A percentile compares a stretch with the other conserved stretches of the same genome.
These are phyloP conservation scores for Macrolepiota albuminosa DNA, from an alignment of 768 basidiomycete species.

Conservation along the genomic window DNA sequence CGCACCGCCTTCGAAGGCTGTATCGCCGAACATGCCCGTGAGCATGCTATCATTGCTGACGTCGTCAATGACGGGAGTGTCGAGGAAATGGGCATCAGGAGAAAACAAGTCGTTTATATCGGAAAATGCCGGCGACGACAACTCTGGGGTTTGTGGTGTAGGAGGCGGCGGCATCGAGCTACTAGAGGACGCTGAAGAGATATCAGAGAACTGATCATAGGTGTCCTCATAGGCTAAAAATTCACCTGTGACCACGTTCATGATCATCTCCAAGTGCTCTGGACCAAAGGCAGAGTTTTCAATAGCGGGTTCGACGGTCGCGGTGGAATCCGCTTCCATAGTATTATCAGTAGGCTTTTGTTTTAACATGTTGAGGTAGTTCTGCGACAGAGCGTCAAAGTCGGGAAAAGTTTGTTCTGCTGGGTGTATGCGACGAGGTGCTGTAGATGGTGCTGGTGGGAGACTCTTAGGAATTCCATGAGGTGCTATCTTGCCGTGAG, in stretches of 20 bases:
- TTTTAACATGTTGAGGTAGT: constrained; percentile 68
- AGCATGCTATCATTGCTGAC: constrained; percentile 11
- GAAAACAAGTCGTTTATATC: constrained; percentile 29
- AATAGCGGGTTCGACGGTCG: constrained; percentile 17
- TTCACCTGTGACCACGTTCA: constrained; percentile 15
- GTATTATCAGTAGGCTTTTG: constrained; percentile 39
- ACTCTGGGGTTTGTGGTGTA: constrained; percentile 16
- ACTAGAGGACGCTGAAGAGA: constrained; percentile 1
- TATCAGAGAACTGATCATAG: background rate
- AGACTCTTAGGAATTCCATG: constrained; percentile 75
- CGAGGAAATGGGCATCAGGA: constrained; percentile 8
- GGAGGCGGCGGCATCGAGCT: background rate
- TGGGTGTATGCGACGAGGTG: constrained; percentile 37
- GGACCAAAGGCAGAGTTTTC: constrained; percentile 21
- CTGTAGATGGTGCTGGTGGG: constrained; percentile 63
- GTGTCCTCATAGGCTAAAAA: constrained; percentile 14
- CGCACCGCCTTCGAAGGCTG: background rate
- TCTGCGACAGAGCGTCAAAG: constrained; percentile 47
- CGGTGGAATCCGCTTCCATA: constrained; percentile 26
- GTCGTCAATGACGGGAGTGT: constrained; percentile 29
- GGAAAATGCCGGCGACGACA: constrained; percentile 16
- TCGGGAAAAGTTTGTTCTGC: constrained; percentile 31
- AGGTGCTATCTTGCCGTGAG: constrained; percentile 67
- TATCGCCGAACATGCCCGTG: constrained; percentile 7
- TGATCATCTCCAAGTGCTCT: constrained; percentile 16